These are phyloP conservation scores for Podila verticillata DNA, from an alignment of 192 early-diverging fungal species.

Conservation along the genomic window DNA sequence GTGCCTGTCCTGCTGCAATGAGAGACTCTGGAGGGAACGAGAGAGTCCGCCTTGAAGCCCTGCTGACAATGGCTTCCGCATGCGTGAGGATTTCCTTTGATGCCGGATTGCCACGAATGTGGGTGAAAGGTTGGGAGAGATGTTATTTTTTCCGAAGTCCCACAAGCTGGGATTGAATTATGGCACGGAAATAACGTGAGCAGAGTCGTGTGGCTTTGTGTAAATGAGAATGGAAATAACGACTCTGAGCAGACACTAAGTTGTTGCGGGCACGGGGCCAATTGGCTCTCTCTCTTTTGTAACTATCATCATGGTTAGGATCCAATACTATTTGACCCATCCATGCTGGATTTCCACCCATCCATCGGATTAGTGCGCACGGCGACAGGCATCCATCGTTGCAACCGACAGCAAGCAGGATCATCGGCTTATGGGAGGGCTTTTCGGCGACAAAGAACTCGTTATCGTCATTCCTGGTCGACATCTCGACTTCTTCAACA, in stretches of 20 bases:
- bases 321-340: background rate
- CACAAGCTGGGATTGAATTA: background rate
- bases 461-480: background rate
- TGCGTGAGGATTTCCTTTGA: slow-evolving; percentile 2
- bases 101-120: background rate
- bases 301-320: slow-evolving; percentile 2
- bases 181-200: background rate
- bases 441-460: background rate
- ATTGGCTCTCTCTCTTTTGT: slow-evolving; percentile 7
- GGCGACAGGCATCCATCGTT: background rate
- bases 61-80: background rate
- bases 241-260: background rate
- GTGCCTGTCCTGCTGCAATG: background rate
- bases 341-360: background rate
- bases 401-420: background rate
- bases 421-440: background rate
- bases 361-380: background rate
- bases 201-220: background rate
- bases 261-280: background rate
- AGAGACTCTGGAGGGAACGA: background rate
- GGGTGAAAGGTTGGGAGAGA: background rate
- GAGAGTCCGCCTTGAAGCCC: background rate
- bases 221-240: background rate
- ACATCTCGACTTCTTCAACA: background rate
- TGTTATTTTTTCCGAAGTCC: slow-evolving; percentile 5